These are phyloP conservation scores for Yarrowia sp. DNA, from an alignment of 805 yeast species.

Conservation along the genomic window DNA sequence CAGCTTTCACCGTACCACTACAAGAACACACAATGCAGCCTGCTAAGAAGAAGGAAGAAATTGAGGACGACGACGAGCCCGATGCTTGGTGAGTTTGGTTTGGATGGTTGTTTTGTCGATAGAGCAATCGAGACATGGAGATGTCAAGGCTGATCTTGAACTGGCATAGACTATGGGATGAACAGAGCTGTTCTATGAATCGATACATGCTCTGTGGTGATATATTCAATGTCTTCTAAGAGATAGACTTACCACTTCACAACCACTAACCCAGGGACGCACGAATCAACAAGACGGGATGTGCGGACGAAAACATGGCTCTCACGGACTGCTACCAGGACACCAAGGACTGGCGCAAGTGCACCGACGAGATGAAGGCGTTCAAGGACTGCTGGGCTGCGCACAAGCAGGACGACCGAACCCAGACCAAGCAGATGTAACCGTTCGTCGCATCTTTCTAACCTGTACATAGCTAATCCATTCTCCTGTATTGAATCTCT, in stretches of 20 bases:
- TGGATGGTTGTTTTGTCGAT: neutral
- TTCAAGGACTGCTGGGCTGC: slow-evolving; percentile 63
- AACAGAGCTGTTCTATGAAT: too few relatives aligned
- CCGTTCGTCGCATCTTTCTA: neutral
- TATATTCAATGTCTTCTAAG: too few relatives aligned
- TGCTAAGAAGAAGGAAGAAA: slow-evolving; percentile 20
- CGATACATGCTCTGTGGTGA: too few relatives aligned
- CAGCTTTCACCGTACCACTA: neutral
- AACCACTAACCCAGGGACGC: slow-evolving; percentile 55
- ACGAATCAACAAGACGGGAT: slow-evolving; percentile 72
- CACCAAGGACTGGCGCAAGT: slow-evolving; percentile 76
- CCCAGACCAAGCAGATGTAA: slow-evolving; percentile 28
- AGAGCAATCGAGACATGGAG: neutral
- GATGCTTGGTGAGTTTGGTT: slow-evolving; percentile 58
- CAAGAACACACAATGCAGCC: slow-evolving; percentile 2
- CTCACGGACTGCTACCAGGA: slow-evolving; percentile 78
- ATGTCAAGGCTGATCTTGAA: too few relatives aligned
- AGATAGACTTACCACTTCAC: too few relatives aligned
- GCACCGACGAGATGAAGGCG: slow-evolving; percentile 60
- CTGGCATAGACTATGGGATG: too few relatives aligned
- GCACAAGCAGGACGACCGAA: slow-evolving; percentile 54
- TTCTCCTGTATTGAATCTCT: neutral
- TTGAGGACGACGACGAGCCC: slow-evolving; percentile 56
- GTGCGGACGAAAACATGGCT: slow-evolving; percentile 65
- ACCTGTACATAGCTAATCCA: slow-evolving; percentile 20